Conservation (phyloP, 768 basidiomycete species). For the Trametes cinnabarina region DNA sequence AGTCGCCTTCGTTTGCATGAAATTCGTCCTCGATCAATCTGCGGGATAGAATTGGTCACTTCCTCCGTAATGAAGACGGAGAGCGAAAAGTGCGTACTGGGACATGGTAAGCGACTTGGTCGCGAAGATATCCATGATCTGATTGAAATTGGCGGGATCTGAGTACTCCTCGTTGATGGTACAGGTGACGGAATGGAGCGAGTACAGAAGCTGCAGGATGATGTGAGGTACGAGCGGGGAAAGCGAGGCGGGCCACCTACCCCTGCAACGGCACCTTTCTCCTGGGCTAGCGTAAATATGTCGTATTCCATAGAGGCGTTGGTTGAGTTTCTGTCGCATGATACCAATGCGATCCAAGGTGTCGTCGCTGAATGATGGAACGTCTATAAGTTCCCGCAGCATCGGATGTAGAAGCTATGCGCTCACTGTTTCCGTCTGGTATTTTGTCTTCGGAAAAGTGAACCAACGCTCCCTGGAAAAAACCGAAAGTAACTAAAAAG, state of each 20-base stretch:
- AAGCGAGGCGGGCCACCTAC: slow-evolving; percentile 40
- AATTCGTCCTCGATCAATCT: slow-evolving; percentile 60
- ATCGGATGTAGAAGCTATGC: background rate
- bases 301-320: slow-evolving; percentile 58
- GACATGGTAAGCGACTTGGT: slow-evolving; percentile 48
- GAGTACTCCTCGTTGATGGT: slow-evolving; percentile 72
- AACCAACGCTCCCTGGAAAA: slow-evolving; percentile 69
- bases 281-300: slow-evolving; percentile 78
- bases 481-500: background rate
- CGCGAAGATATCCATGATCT: slow-evolving; percentile 74
- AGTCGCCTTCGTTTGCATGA: slow-evolving; percentile 40
- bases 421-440: slow-evolving; percentile 47
- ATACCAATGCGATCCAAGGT: slow-evolving; percentile 89
- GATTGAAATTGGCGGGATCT: slow-evolving; percentile 59
- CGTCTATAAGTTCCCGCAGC: no score
- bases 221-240: background rate
- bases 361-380: slow-evolving; percentile 46
- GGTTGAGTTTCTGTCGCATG: slow-evolving; percentile 79
- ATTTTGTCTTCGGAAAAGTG: slow-evolving; percentile 72
- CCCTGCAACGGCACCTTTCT: slow-evolving; percentile 77
- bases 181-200: slow-evolving; percentile 68
- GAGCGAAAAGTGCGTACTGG: background rate
- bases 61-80: no score
- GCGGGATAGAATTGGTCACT: no score
- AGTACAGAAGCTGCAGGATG: slow-evolving; percentile 67